phyloP scores from a whole-genome alignment of 2,329 filamentous ascomycete genomes.

The Proliferodiscus dingleyae region DNA sequence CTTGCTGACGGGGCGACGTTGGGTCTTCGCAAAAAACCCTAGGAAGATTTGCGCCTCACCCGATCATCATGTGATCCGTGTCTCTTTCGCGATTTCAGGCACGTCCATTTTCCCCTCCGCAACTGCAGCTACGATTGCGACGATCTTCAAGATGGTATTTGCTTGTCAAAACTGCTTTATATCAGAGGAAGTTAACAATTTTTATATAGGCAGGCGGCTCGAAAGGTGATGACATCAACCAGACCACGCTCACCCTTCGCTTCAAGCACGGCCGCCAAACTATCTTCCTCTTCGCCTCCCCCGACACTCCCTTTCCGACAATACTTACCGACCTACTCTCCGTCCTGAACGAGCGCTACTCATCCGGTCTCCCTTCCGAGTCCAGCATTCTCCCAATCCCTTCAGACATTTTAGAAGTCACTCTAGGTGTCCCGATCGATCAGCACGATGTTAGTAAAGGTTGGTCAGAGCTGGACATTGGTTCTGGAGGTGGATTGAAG shows the following conservation, averaged over 20 bases:
- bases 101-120: neutral
- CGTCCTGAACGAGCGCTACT: constrained; percentile 53
- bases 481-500: constrained; percentile 31
- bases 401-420: constrained; percentile 35
- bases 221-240: constrained; percentile 29
- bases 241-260: constrained; percentile 58
- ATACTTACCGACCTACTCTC: constrained; percentile 55
- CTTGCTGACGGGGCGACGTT: constrained; percentile 12
- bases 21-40: constrained; percentile 11
- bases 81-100: neutral
- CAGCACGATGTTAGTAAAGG: constrained; percentile 43
- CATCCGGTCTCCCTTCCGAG: constrained; percentile 46
- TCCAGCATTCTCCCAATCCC: no score
- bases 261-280: constrained; percentile 71
- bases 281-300: constrained; percentile 61
- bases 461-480: constrained; percentile 40
- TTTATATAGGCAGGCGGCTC: constrained; percentile 5
- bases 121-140: neutral
- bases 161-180: no score
- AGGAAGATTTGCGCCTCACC: constrained; percentile 1
- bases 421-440: constrained; percentile 44
- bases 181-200: no score
- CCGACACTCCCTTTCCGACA: constrained; percentile 50
- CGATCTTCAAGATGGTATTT: neutral
- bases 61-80: constrained; percentile 3